A percentile compares a stretch with the other conserved stretches of the same genome.
Conservation (phyloP, 495 filamentous ascomycete species). For the Lindgomyces ingoldianus region DNA sequence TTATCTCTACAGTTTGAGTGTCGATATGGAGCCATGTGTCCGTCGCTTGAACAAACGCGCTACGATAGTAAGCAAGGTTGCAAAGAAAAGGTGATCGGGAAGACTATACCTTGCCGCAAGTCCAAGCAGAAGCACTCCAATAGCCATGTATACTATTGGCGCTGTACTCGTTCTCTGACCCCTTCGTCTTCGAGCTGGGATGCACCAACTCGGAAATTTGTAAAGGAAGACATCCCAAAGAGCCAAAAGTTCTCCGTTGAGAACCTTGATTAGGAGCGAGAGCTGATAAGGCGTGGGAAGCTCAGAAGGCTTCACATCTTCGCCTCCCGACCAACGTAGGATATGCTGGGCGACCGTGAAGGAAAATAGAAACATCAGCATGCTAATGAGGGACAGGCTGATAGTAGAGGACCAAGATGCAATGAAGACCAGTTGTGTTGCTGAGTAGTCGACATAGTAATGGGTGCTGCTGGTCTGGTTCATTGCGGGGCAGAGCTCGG, state of each 20-base stretch:
- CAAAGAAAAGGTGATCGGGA: background rate
- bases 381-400: conserved; percentile 3
- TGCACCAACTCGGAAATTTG: background rate
- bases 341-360: background rate
- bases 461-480: background rate
- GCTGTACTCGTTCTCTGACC: background rate
- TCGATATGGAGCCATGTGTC: conserved; percentile 21
- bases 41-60: conserved; percentile 15
- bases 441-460: conserved; percentile 21
- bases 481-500: conserved; percentile 6
- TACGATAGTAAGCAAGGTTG: background rate
- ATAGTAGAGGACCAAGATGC: conserved; percentile 22
- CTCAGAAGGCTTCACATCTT: background rate
- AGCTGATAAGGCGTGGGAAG: conserved; percentile 20
- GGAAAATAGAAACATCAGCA: conserved; percentile 14
- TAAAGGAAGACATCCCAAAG: background rate
- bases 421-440: conserved; percentile 15
- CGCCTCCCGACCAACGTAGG: background rate
- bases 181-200: background rate
- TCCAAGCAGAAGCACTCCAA: background rate
- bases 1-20: background rate
- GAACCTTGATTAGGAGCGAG: conserved; percentile 8
- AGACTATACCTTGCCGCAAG: background rate
- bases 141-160: background rate
- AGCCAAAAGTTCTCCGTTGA: conserved; percentile 16